These are phyloP conservation scores for Barnettozyma salicaria DNA, from an alignment of 805 yeast species.

Conservation along the genomic window DNA sequence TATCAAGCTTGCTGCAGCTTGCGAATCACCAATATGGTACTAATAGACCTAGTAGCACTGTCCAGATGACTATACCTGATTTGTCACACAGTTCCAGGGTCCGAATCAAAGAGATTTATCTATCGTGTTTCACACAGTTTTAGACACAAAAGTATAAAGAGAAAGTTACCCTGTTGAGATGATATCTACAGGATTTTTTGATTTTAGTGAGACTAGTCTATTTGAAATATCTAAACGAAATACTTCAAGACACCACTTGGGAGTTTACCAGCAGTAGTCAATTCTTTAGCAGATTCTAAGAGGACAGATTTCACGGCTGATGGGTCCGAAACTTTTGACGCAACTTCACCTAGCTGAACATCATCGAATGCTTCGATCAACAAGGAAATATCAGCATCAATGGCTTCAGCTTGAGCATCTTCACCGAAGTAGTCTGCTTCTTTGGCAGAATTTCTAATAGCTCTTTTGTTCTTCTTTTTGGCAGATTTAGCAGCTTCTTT, in stretches of 20 bases:
- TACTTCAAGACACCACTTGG: conserved; percentile 49
- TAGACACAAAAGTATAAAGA: too few relatives aligned
- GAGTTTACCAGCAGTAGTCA: conserved; percentile 48
- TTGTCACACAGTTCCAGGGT: too few relatives aligned
- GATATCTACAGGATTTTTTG: neutral
- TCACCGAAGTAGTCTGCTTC: conserved; percentile 83
- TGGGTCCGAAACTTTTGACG: conserved; percentile 56
- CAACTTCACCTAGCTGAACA: conserved; percentile 66
- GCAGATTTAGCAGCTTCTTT: conserved; percentile 87
- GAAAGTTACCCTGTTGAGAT: too few relatives aligned
- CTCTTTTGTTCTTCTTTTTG: conserved; percentile 94
- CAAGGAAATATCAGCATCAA: conserved; percentile 75
- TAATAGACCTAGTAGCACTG: too few relatives aligned
- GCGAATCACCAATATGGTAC: too few relatives aligned
- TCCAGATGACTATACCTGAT: too few relatives aligned
- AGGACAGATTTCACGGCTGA: conserved; percentile 55
- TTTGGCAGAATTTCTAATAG: conserved; percentile 74
- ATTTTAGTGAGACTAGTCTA: too few relatives aligned
- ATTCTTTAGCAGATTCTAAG: conserved; percentile 46
- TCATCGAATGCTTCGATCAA: conserved; percentile 80
- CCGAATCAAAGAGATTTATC: too few relatives aligned
- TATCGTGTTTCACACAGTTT: too few relatives aligned
- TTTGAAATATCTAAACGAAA: conserved; percentile 32
- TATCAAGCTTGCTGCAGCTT: too few relatives aligned
- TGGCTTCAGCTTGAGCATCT: conserved; percentile 55